Evolutionary conservation across 1,284 basidiomycete species (phyloP), one percentile per base, ranked within the genome.

Genomic region (Leucoagaricus sp.): DNA sequence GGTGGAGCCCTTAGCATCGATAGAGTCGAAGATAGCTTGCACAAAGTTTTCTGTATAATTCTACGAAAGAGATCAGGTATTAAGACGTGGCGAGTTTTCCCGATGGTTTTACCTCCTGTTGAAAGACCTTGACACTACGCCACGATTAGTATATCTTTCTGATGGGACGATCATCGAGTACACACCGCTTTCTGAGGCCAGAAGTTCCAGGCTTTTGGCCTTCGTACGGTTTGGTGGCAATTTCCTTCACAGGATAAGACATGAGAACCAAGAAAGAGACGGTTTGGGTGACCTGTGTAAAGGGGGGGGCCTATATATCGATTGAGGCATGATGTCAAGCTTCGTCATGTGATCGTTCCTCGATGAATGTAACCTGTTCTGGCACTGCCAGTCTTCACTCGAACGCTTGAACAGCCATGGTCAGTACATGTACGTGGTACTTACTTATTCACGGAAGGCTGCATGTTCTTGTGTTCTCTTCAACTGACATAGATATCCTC

Each of bases 31-130:
- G 75, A 95, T 99, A 64, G 95, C 80, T 75, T 98, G 96, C 58
- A 98, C 75, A 69, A 99, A 99, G 83, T 99, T 99, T 77, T 99
- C 96, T 46, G 97, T 99, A 80, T 99, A 99, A 79, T 98, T 87
- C 87, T 93, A 65, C 57, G 44, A 63, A 59, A 33, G 49, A 50
- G 28, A 60, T 40, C 33, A 48, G 36, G 28, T 46, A 56, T 26
- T 33, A 2, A 45, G 31, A 58, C 50, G 13, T 49, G 46, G 48
- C 29, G 50, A 58, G 54, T 54, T 48, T 40, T 21, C 21, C 50
- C 53, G 59, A 59, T 33, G 61, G 53, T 31, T 79, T 60, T 65
- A 90, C 91, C 83, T 91, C 82, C 71, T 94, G 87, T 74, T 96
- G 90, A 82, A 95, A 96, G 64, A 96, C 84, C 78, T 94, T 95